Evolutionary conservation across 179 eudicot genomes (phyloP), one percentile per base, ranked within the genome.

Genomic region (Amaranthus tricolor): DNA sequence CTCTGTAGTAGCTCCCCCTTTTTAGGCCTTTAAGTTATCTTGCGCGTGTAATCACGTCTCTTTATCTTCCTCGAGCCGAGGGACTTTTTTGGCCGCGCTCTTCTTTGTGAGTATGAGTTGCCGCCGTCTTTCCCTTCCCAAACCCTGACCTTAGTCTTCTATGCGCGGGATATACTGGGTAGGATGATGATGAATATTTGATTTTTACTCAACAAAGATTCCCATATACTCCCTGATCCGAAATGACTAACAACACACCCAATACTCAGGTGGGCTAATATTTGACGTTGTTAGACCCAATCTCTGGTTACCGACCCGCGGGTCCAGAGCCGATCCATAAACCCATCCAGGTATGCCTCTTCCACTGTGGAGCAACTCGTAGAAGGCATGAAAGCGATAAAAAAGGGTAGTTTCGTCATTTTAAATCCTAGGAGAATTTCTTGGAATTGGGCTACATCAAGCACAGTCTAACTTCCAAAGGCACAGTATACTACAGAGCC

Each of bases 141-240:
- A n/a, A n/a, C n/a, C n/a, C n/a, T n/a, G n/a, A n/a, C n/a, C n/a
- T n/a, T n/a, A n/a, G n/a, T n/a, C n/a, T n/a, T n/a, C n/a, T n/a
- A n/a, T n/a, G n/a, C n/a, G n/a, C n/a, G n/a, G n/a, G n/a, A n/a
- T n/a, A n/a, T n/a, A n/a, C n/a, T n/a, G n/a, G n/a, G n/a, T n/a
- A n/a, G n/a, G n/a, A n/a, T n/a, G n/a, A n/a, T n/a, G n/a, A n/a
- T n/a, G n/a, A n/a, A n/a, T 1, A 88, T 85, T 74, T 82, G 84
- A 11, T 76, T 17, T 5, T 79, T 73, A 53, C 89, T 82, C 81
- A 80, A 69, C 72, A 89, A 49, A 0, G 85, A 68, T 76, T 89
- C 94, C 91, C 91, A 88, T 87, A 89, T 88, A 5, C 91, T 88
- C 19, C 91, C 94, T 53, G 85, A 88, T 52, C 94, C 91, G 73